Conservation (phyloP, 2,329 filamentous ascomycete genomes). For the Didymella pomorum region DNA sequence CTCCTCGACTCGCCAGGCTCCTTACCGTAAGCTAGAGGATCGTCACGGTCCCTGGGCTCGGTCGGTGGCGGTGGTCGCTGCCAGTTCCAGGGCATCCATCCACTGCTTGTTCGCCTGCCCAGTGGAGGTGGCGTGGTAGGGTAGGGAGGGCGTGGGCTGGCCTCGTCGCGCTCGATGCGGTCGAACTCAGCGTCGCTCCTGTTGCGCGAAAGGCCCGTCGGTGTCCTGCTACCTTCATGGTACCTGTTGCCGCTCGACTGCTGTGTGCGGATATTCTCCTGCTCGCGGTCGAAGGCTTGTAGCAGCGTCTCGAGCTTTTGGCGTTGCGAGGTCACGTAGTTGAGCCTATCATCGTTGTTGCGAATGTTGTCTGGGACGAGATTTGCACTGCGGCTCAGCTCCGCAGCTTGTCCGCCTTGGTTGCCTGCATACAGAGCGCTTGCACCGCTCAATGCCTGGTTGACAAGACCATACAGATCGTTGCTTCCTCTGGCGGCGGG, state of each 20-base stretch:
- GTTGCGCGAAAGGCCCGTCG: constrained; percentile 71
- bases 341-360: constrained; percentile 71
- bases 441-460: constrained; percentile 74
- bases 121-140: constrained; percentile 45
- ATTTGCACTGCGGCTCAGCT: constrained; percentile 65
- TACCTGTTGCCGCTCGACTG: constrained; percentile 54
- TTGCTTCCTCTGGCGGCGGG: constrained; percentile 70
- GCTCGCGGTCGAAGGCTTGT: constrained; percentile 80
- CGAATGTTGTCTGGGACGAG: constrained; percentile 75
- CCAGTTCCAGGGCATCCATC: constrained; percentile 63
- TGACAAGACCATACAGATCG: constrained; percentile 82
- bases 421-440: constrained; percentile 56
- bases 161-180: constrained; percentile 77
- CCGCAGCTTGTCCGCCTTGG: constrained; percentile 55
- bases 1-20: constrained; percentile 35
- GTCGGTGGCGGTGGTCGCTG: constrained; percentile 30
- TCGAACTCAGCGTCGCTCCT: constrained; percentile 90
- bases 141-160: constrained; percentile 52
- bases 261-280: constrained; percentile 62
- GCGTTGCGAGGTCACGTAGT: constrained; percentile 79
- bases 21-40: constrained; percentile 47
- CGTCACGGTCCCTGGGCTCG: constrained; percentile 31
- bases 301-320: constrained; percentile 78
- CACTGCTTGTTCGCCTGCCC: constrained; percentile 45
- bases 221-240: constrained; percentile 50